Evolutionary conservation across 2,329 filamentous ascomycete genomes (phyloP).

Genomic region (Zasmidium citrigriseum): DNA sequence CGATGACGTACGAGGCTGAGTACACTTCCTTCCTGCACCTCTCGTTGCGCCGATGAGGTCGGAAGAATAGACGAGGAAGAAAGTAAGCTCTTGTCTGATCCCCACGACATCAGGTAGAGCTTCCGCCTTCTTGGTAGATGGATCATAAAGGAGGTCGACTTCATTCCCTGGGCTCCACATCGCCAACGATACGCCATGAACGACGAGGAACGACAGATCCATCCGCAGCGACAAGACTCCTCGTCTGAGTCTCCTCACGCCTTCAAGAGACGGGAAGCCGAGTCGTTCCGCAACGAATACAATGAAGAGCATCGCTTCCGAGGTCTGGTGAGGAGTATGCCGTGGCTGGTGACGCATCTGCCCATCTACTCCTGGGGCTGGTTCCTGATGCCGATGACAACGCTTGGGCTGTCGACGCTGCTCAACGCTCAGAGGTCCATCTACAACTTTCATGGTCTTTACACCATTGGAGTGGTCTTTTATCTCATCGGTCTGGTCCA

Average conservation of each 20-base stretch:
- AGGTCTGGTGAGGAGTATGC: neutral
- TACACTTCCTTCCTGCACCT: no score
- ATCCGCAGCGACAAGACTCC: neutral
- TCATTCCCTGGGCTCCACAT: neutral
- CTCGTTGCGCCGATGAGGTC: no score
- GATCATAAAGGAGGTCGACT: no score
- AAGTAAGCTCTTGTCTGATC: no score
- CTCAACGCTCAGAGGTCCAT: neutral
- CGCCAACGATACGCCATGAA: neutral
- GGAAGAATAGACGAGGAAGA: no score
- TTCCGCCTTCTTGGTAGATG: no score
- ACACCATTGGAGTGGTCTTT: slow-evolving; percentile 1
- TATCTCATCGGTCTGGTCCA: slow-evolving; percentile 6
- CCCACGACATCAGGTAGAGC: no score
- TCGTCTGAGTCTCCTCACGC: neutral
- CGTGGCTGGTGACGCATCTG: neutral
- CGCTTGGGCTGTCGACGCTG: neutral
- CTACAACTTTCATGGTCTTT: slow-evolving; percentile 4
- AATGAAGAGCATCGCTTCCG: neutral
- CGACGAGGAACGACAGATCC: neutral
- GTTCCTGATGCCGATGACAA: neutral
- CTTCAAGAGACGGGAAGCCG: neutral
- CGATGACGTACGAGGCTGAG: no score
- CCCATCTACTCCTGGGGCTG: neutral
- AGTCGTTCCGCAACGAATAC: neutral